phyloP scores from a whole-genome alignment of 345 rosid species.

The Conringia planisiliqua region DNA sequence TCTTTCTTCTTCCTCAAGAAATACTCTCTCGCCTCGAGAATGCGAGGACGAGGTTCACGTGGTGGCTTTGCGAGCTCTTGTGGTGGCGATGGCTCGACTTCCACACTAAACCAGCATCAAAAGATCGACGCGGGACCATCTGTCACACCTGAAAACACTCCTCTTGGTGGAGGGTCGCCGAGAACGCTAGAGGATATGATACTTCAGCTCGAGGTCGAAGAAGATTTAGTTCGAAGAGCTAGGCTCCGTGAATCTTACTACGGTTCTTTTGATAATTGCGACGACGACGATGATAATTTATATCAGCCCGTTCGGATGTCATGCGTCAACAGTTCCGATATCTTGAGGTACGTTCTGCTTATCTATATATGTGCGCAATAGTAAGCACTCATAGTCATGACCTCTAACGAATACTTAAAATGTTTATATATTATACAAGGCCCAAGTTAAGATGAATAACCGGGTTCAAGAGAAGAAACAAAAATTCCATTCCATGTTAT shows the following conservation, averaged over 20 bases:
- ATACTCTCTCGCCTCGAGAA: constrained; percentile 48
- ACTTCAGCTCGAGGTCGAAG: constrained; percentile 73
- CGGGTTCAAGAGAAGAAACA: not conserved
- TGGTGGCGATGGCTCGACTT: constrained; percentile 62
- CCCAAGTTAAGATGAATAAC: not conserved
- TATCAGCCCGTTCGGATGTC: constrained; percentile 55
- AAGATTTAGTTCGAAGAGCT: constrained; percentile 54
- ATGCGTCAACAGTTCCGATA: constrained; percentile 76
- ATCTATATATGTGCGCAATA: not conserved
- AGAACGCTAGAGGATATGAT: constrained; percentile 82
- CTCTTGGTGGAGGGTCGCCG: constrained; percentile 28
- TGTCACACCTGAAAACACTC: constrained; percentile 12
- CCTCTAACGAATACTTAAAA: not conserved
- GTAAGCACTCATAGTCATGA: not conserved
- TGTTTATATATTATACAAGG: not conserved
- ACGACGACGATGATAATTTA: not conserved
- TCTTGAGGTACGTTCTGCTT: constrained; percentile 36
- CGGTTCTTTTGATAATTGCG: constrained; percentile 19
- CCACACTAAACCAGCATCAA: constrained; percentile 55
- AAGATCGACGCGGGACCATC: constrained; percentile 18
- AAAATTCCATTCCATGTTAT: not conserved
- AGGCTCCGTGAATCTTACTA: constrained; percentile 32
- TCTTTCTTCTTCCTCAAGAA: constrained; percentile 69
- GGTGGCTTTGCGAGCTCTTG: constrained; percentile 48
- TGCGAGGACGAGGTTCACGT: constrained; percentile 53